Conservation (phyloP, 2,329 filamentous ascomycete species). For the Kalaharituber pfeilii region DNA sequence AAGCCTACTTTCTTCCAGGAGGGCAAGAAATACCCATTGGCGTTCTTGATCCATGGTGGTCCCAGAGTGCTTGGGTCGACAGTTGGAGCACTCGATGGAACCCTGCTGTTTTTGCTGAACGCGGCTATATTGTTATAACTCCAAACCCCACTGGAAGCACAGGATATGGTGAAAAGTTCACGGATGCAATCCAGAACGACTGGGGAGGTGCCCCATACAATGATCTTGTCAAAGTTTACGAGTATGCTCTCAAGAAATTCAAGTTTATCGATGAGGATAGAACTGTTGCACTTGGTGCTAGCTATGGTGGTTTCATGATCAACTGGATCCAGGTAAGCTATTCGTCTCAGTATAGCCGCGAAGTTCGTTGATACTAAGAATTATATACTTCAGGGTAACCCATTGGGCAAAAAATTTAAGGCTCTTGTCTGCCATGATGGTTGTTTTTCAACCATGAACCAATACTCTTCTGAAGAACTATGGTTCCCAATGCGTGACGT, state of each 20-base stretch:
- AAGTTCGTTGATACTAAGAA: no score
- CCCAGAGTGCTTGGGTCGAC: conserved; percentile 63
- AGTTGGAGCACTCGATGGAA: conserved; percentile 75
- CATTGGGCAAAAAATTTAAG: conserved; percentile 67
- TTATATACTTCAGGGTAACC: conserved; percentile 77
- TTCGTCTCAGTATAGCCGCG: no score
- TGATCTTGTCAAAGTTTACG: conserved; percentile 62
- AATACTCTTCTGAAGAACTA: conserved; percentile 49
- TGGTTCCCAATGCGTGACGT: conserved; percentile 55
- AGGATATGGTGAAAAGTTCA: conserved; percentile 61
- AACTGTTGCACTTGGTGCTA: conserved; percentile 57
- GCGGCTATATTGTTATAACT: conserved; percentile 66
- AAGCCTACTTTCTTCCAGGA: conserved; percentile 50
- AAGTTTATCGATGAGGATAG: conserved; percentile 43
- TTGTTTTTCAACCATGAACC: conserved; percentile 53
- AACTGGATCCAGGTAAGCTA: no score
- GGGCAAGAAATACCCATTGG: conserved; percentile 57
- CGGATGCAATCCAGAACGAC: conserved; percentile 57
- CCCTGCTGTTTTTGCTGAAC: conserved; percentile 67
- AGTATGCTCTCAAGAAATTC: conserved; percentile 49
- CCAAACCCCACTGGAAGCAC: conserved; percentile 74
- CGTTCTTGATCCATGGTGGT: conserved; percentile 67
- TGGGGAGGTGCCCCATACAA: conserved; percentile 72
- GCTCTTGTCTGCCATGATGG: conserved; percentile 80
- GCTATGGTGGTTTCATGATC: conserved; percentile 57